These are phyloP conservation scores for Alternaria atra DNA, from an alignment of 2,329 filamentous ascomycete species.

Conservation along the genomic window DNA sequence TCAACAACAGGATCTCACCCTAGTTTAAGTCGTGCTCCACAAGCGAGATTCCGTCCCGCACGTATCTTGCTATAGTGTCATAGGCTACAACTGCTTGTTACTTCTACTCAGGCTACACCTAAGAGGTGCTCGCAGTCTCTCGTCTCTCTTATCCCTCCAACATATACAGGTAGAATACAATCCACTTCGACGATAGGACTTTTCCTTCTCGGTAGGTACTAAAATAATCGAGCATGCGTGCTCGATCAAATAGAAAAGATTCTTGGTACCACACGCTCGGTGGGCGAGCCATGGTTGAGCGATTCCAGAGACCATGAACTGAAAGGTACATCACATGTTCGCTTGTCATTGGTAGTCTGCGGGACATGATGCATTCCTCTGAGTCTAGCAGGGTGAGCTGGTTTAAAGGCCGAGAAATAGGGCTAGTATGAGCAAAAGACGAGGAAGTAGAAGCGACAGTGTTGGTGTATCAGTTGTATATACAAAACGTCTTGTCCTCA, in stretches of 20 bases:
- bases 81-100: neutral
- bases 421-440: neutral
- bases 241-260: too few relatives aligned
- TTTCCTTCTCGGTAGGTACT: too few relatives aligned
- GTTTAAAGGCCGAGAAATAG: neutral
- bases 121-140: too few relatives aligned
- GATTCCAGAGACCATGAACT: too few relatives aligned
- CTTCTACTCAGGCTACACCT: neutral
- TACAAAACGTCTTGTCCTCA: neutral
- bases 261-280: too few relatives aligned
- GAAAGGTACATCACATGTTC: too few relatives aligned
- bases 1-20: conserved; percentile 1
- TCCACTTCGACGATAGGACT: too few relatives aligned
- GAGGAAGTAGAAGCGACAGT: neutral
- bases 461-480: neutral
- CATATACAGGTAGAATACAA: too few relatives aligned
- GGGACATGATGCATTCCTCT: neutral
- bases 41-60: neutral
- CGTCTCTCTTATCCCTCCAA: too few relatives aligned
- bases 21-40: neutral
- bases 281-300: too few relatives aligned
- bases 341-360: too few relatives aligned
- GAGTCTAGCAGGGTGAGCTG: neutral
- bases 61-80: neutral
- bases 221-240: too few relatives aligned